Evolutionary conservation across 495 filamentous ascomycete genomes (phyloP).

Genomic region (Penicillium lividum): DNA sequence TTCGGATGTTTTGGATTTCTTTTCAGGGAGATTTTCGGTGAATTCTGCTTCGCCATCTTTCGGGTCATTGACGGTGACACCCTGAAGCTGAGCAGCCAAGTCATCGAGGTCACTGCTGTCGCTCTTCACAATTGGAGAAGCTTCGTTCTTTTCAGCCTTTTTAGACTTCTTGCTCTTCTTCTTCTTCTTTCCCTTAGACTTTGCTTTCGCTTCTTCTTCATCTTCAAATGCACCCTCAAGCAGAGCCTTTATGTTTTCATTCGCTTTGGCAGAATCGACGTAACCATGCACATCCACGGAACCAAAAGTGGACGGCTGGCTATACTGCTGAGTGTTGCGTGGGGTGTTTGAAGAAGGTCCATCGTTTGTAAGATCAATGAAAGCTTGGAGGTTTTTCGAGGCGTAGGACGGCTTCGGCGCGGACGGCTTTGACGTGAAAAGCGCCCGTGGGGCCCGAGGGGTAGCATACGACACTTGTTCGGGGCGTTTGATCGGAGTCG

Average conservation of each 20-base stretch:
- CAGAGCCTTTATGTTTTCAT: conserved; percentile 82
- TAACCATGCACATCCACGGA: conserved; percentile 63
- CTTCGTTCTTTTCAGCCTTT: conserved; percentile 39
- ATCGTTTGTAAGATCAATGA: conserved; percentile 48
- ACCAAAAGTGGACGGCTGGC: conserved; percentile 33
- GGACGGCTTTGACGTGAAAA: conserved; percentile 47
- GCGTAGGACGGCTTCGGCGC: conserved; percentile 34
- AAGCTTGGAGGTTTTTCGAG: conserved; percentile 41
- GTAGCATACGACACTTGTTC: conserved; percentile 43
- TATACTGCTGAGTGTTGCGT: background rate
- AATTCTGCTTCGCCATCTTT: conserved; percentile 38
- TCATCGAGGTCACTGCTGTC: conserved; percentile 47
- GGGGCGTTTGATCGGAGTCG: conserved; percentile 49
- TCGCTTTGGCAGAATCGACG: conserved; percentile 74
- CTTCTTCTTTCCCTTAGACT: conserved; percentile 52
- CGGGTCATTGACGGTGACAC: conserved; percentile 52
- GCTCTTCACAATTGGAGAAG: conserved; percentile 20
- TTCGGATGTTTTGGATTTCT: conserved; percentile 43
- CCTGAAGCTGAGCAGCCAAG: conserved; percentile 59
- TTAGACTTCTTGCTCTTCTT: conserved; percentile 46
- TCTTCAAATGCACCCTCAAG: conserved; percentile 87
- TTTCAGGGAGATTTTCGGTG: conserved; percentile 24
- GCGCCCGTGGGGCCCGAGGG: conserved; percentile 38
- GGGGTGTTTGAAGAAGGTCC: conserved; percentile 15
- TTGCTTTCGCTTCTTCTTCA: conserved; percentile 49